phyloP scores from a whole-genome alignment of 1,284 basidiomycete species.

The Apiotrichum montevideense region DNA sequence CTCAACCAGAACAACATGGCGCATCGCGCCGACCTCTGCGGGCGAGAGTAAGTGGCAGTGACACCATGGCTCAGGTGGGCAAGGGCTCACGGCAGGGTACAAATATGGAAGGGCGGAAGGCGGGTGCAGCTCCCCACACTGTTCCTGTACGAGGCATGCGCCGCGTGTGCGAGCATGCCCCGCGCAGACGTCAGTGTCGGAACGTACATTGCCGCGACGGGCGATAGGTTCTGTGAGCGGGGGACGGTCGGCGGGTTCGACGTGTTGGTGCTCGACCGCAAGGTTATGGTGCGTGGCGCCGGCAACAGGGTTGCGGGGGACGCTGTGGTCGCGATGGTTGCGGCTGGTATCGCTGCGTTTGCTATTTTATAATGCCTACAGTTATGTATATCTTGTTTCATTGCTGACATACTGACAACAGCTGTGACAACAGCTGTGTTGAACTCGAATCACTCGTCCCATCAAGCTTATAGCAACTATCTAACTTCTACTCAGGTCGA shows the following conservation, averaged over 20 bases:
- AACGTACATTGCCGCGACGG: slow-evolving; percentile 10
- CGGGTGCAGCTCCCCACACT: slow-evolving; percentile 2
- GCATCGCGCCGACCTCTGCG: slow-evolving; percentile 8
- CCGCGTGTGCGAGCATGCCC: slow-evolving; percentile 10
- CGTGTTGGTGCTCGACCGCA: slow-evolving; percentile 12
- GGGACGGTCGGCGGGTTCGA: slow-evolving; percentile 14
- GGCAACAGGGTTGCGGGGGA: not conserved
- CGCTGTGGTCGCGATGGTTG: too few species aligned
- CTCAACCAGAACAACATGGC: slow-evolving; percentile 5
- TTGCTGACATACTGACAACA: too few species aligned
- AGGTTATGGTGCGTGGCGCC: not conserved
- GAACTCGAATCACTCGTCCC: too few species aligned
- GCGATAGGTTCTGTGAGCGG: slow-evolving; percentile 8
- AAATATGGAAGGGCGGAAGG: slow-evolving; percentile 5
- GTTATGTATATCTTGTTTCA: too few species aligned
- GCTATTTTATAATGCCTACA: not conserved
- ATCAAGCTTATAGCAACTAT: too few species aligned
- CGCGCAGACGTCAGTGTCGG: slow-evolving; percentile 13
- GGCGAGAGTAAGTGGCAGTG: slow-evolving; percentile 11
- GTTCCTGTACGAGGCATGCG: slow-evolving; percentile 19
- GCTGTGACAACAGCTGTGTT: too few species aligned
- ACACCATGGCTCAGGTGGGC: not conserved
- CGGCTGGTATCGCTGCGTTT: too few species aligned
- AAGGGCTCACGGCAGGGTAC: slow-evolving; percentile 4
- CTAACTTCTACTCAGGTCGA: too few species aligned